These are phyloP conservation scores for Crepidotus variabilis DNA, from an alignment of 768 basidiomycete genomes.

Conservation along the genomic window DNA sequence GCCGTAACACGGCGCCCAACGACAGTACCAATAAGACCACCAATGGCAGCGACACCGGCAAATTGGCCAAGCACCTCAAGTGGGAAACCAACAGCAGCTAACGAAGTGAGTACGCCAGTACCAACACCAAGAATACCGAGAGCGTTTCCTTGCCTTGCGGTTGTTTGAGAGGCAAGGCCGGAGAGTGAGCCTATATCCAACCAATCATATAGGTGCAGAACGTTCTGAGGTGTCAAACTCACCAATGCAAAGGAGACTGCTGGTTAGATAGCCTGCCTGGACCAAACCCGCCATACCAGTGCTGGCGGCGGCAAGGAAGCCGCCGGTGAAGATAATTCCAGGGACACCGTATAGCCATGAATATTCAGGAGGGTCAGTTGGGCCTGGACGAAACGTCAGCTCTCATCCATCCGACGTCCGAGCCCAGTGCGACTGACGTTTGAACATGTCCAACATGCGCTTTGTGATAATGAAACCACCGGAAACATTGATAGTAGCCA, in stretches of 20 bases:
- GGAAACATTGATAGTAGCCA: slow-evolving; percentile 85
- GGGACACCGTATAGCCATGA: slow-evolving; percentile 80
- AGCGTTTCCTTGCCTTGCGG: slow-evolving; percentile 83
- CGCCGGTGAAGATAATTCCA: slow-evolving; percentile 78
- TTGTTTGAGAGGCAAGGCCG: slow-evolving; percentile 73
- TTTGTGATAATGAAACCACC: slow-evolving; percentile 90
- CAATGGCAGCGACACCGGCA: slow-evolving; percentile 71
- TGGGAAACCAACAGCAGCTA: slow-evolving; percentile 81
- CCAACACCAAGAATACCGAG: slow-evolving; percentile 85
- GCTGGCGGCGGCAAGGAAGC: slow-evolving; percentile 76
- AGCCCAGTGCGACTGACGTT: slow-evolving; percentile 46
- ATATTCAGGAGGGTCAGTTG: slow-evolving; percentile 86
- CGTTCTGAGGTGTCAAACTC: slow-evolving; percentile 2
- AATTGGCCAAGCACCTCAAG: slow-evolving; percentile 75
- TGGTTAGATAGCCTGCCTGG: slow-evolving; percentile 83
- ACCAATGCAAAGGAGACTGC: slow-evolving; percentile 86
- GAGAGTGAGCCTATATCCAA: slow-evolving; percentile 64
- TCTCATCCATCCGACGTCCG: slow-evolving; percentile 1
- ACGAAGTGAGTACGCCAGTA: slow-evolving; percentile 75
- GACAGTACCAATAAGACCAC: slow-evolving; percentile 63
- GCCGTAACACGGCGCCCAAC: slow-evolving; percentile 83
- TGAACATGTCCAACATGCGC: slow-evolving; percentile 93
- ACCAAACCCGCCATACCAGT: slow-evolving; percentile 85
- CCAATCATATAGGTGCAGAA: slow-evolving; percentile 1
- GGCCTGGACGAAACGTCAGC: slow-evolving; percentile 37